A percentile compares a stretch with the other conserved stretches of the same genome.
Evolutionary conservation across 2,329 filamentous ascomycete genomes (phyloP).

Genomic region (Coleophoma cylindrospora): DNA sequence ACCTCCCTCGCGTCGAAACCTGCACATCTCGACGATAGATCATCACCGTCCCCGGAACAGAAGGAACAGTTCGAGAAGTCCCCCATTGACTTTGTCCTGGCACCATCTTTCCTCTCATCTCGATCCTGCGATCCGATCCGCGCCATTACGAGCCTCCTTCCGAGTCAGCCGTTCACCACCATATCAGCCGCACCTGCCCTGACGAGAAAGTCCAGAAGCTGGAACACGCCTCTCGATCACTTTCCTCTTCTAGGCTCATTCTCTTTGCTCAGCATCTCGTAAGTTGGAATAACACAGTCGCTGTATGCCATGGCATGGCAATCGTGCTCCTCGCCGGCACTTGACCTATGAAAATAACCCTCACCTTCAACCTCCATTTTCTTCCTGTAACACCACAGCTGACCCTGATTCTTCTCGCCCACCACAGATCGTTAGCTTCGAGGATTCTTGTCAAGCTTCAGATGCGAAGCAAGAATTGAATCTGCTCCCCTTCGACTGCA

Average conservation of each 20-base stretch:
- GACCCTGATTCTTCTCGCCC: slow-evolving; percentile 9
- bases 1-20: not conserved
- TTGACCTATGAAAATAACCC: not conserved
- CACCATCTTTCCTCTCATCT: slow-evolving; percentile 11
- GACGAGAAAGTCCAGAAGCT: slow-evolving; percentile 16
- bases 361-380: slow-evolving; percentile 3
- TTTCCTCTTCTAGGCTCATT: slow-evolving; percentile 3
- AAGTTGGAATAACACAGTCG: slow-evolving; percentile 9
- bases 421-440: slow-evolving; percentile 8
- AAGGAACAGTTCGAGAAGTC: slow-evolving; percentile 24
- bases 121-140: not conserved
- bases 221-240: slow-evolving; percentile 22
- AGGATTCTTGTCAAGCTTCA: slow-evolving; percentile 9
- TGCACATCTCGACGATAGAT: not conserved
- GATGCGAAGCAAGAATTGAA: slow-evolving; percentile 16
- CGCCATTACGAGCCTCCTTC: not conserved
- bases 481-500: slow-evolving; percentile 13
- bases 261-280: slow-evolving; percentile 10
- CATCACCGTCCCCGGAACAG: slow-evolving; percentile 6
- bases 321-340: not conserved
- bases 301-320: not conserved
- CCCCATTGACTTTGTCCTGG: slow-evolving; percentile 20
- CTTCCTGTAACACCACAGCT: slow-evolving; percentile 12
- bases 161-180: not conserved
- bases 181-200: slow-evolving; percentile 7